phyloP scores from a whole-genome alignment of 176 grass and related monocot genomes.

The Carex scoparia region DNA sequence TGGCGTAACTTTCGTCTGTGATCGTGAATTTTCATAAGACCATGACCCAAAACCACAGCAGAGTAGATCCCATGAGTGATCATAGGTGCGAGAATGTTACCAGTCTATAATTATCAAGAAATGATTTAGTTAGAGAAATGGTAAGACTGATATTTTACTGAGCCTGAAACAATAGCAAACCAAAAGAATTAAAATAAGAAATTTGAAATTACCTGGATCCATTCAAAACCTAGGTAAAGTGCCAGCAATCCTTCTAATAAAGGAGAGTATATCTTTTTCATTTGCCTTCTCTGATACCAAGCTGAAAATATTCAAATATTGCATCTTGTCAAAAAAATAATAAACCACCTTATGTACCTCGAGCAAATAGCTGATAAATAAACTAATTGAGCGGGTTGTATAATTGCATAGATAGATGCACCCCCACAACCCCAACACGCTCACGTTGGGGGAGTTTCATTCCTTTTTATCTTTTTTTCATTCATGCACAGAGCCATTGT shows the following conservation, averaged over 20 bases:
- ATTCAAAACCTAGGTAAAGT: constrained; percentile 96
- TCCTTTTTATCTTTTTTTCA: no score
- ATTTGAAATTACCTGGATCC: constrained; percentile 52
- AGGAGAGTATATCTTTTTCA: constrained; percentile 98
- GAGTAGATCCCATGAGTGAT: constrained; percentile 99
- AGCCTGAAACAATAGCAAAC: not conserved
- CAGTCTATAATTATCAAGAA: constrained; percentile 42
- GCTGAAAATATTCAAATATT: constrained; percentile 37
- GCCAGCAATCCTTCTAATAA: constrained; percentile 86
- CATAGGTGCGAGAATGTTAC: constrained; percentile 84
- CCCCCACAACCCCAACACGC: no score
- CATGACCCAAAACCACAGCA: constrained; percentile 77
- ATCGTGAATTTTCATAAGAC: constrained; percentile 90
- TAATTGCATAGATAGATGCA: no score
- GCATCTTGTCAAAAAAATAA: no score
- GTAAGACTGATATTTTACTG: not conserved
- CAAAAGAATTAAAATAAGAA: not conserved
- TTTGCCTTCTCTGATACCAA: constrained; percentile 79
- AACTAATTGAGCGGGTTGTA: no score
- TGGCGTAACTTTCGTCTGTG: constrained; percentile 66
- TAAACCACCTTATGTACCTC: no score
- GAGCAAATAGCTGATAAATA: no score
- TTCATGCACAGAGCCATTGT: no score
- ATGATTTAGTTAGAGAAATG: not conserved
- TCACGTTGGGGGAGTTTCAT: no score